A percentile compares a stretch with the other conserved stretches of the same genome.
These are phyloP conservation scores for Fusarium begoniae DNA, from an alignment of 2,329 filamentous ascomycete genomes.

Conservation along the genomic window DNA sequence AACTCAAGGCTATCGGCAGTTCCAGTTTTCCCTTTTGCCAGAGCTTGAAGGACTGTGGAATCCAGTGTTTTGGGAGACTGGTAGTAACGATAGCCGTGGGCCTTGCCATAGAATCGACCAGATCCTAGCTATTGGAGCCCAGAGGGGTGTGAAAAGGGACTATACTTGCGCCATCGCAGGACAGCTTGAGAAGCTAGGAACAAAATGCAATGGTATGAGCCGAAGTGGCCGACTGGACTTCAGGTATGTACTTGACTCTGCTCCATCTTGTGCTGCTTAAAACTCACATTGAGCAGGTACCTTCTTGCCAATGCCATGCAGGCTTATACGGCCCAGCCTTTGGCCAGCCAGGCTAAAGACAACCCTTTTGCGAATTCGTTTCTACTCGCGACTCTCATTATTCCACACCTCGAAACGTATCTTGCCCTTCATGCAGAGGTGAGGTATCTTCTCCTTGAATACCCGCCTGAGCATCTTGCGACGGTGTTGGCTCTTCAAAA, in stretches of 20 bases:
- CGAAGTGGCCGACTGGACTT: conserved; percentile 68
- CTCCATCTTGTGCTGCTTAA: neutral
- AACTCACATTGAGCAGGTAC: conserved; percentile 54
- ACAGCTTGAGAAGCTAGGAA: conserved; percentile 65
- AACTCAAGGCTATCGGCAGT: conserved; percentile 57
- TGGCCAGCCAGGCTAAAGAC: conserved; percentile 59
- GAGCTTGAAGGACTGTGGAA: conserved; percentile 63
- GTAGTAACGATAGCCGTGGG: conserved; percentile 42
- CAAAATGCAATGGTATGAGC: conserved; percentile 58
- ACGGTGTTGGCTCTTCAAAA: conserved; percentile 67
- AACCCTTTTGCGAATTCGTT: conserved; percentile 65
- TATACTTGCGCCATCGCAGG: conserved; percentile 59
- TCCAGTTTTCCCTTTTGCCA: conserved; percentile 57
- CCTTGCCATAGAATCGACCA: conserved; percentile 60
- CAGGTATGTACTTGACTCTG: conserved; percentile 53
- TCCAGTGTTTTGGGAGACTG: conserved; percentile 57
- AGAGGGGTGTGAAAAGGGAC: conserved; percentile 61
- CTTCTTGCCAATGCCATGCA: conserved; percentile 70
- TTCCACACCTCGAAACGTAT: conserved; percentile 70
- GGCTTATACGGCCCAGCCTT: conserved; percentile 60
- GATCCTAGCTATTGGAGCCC: conserved; percentile 68
- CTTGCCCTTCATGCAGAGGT: conserved; percentile 62
- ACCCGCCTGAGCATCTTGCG: conserved; percentile 63
- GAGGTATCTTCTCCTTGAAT: conserved; percentile 68
- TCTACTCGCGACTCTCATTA: conserved; percentile 65